Percentiles rank a stretch among this genome's conserved stretches.
phyloP scores from a whole-genome alignment of 2,329 filamentous ascomycete species.

The Epichloe hybrida region DNA sequence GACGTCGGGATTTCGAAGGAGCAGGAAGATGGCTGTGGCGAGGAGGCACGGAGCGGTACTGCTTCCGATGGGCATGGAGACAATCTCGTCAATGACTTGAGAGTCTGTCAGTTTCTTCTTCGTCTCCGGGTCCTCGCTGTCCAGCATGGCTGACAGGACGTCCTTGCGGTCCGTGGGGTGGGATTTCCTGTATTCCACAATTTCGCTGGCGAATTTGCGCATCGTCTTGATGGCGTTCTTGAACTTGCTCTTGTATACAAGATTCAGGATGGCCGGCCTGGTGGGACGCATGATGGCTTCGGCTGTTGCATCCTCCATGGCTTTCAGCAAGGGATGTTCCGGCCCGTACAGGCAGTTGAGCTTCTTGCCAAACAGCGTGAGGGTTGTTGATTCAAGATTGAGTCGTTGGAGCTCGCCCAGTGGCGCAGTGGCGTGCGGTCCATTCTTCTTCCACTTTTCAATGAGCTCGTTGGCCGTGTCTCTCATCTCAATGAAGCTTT shows the following conservation, averaged over 20 bases:
- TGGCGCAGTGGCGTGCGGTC: slow-evolving; percentile 24
- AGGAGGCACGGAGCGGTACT: slow-evolving; percentile 34
- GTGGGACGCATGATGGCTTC: slow-evolving; percentile 43
- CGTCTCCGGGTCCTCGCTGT: slow-evolving; percentile 46
- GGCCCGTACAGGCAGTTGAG: slow-evolving; percentile 32
- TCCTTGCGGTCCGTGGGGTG: slow-evolving; percentile 45
- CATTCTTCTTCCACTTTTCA: slow-evolving; percentile 30
- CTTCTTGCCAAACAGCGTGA: slow-evolving; percentile 37
- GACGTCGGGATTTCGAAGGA: slow-evolving; percentile 35
- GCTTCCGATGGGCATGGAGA: slow-evolving; percentile 50
- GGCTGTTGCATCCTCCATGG: slow-evolving; percentile 40
- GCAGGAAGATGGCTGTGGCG: slow-evolving; percentile 32
- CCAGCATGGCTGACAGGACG: slow-evolving; percentile 45
- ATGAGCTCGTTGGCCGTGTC: slow-evolving; percentile 35
- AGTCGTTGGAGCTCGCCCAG: slow-evolving; percentile 38
- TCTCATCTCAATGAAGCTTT: slow-evolving; percentile 32
- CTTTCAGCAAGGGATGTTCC: slow-evolving; percentile 34
- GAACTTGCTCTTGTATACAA: slow-evolving; percentile 39
- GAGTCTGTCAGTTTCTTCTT: slow-evolving; percentile 42
- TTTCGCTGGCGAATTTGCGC: slow-evolving; percentile 39
- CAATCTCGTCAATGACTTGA: slow-evolving; percentile 53
- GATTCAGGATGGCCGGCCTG: slow-evolving; percentile 36
- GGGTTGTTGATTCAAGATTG: slow-evolving; percentile 36
- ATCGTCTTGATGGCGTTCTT: slow-evolving; percentile 38
- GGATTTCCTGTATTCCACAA: slow-evolving; percentile 42